Evolutionary conservation across 2,329 filamentous ascomycete species (phyloP).

Genomic region (Chrysoporthe cubensis): DNA sequence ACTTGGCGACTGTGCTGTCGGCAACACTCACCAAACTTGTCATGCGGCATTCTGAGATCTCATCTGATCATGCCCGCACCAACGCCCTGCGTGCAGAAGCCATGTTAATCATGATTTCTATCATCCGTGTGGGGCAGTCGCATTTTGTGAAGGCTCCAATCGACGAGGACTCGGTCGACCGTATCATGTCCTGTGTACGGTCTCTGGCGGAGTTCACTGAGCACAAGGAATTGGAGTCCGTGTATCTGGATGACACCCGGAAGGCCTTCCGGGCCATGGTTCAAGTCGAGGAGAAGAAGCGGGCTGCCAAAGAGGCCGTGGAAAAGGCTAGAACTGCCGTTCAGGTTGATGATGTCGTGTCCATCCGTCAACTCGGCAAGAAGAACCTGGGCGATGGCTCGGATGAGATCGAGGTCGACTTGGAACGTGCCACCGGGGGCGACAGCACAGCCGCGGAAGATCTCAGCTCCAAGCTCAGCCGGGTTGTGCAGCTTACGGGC

Average conservation of each 20-base stretch:
- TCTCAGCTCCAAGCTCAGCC: constrained; percentile 88
- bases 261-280: constrained; percentile 98
- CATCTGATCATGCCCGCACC: constrained; percentile 80
- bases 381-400: constrained; percentile 82
- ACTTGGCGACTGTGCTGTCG: constrained; percentile 91
- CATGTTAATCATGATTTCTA: constrained; percentile 99
- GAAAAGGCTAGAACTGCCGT: constrained; percentile 93
- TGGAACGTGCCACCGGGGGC: constrained; percentile 92
- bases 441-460: constrained; percentile 79
- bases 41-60: constrained; percentile 95
- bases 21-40: constrained; percentile 96
- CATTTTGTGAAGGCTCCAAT: constrained; percentile 97
- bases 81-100: constrained; percentile 95
- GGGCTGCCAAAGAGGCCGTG: constrained; percentile 88
- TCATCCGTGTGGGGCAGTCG: constrained; percentile 97
- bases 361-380: constrained; percentile 90
- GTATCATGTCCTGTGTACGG: constrained; percentile 96
- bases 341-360: constrained; percentile 93
- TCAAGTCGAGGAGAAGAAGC: constrained; percentile 95
- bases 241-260: constrained; percentile 92
- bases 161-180: constrained; percentile 96
- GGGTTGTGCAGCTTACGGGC: constrained; percentile 94
- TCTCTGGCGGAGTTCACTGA: constrained; percentile 88
- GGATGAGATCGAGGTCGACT: constrained; percentile 85
- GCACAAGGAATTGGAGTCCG: constrained; percentile 87